Percentiles rank a stretch among this genome's conserved stretches.
Conservation (phyloP, 495 filamentous ascomycete species). For the Hyaloscypha variabilis region DNA sequence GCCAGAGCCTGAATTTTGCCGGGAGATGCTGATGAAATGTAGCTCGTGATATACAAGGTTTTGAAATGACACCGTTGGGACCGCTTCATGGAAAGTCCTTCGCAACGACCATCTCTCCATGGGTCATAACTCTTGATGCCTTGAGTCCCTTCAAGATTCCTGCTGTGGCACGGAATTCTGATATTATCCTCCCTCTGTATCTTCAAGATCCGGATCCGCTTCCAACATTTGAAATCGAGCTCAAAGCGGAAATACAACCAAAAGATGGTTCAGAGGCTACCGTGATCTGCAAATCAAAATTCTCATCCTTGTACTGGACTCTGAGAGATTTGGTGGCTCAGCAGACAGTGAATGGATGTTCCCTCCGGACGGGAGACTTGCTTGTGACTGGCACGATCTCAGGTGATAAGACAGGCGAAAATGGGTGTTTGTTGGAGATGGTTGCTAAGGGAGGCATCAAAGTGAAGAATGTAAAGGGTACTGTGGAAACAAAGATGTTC, state of each 20-base stretch:
- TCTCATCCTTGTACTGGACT: slow-evolving; percentile 58
- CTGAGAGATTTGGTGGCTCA: slow-evolving; percentile 68
- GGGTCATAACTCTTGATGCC: slow-evolving; percentile 86
- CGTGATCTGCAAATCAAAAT: slow-evolving; percentile 64
- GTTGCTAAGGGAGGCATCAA: slow-evolving; percentile 62
- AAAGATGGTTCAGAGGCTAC: slow-evolving; percentile 57
- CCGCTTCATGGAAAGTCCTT: slow-evolving; percentile 93
- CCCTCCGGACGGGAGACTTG: slow-evolving; percentile 78
- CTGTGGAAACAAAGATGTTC: slow-evolving; percentile 60
- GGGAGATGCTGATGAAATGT: neutral
- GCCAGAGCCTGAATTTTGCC: no score
- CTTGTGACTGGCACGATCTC: slow-evolving; percentile 90
- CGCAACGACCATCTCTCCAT: slow-evolving; percentile 81
- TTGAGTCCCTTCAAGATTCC: slow-evolving; percentile 61
- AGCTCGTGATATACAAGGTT: slow-evolving; percentile 84
- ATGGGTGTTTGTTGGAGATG: slow-evolving; percentile 81
- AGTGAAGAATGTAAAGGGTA: slow-evolving; percentile 63
- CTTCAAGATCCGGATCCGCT: slow-evolving; percentile 63
- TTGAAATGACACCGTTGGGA: slow-evolving; percentile 82
- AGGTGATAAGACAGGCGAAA: slow-evolving; percentile 58
- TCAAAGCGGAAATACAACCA: slow-evolving; percentile 72
- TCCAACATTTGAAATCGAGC: slow-evolving; percentile 69
- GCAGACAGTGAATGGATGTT: slow-evolving; percentile 84
- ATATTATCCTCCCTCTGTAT: slow-evolving; percentile 60
- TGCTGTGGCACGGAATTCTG: slow-evolving; percentile 61